Base-by-base conservation (phyloP, 768 basidiomycete genomes). In the Mycena belliarum region DNA sequence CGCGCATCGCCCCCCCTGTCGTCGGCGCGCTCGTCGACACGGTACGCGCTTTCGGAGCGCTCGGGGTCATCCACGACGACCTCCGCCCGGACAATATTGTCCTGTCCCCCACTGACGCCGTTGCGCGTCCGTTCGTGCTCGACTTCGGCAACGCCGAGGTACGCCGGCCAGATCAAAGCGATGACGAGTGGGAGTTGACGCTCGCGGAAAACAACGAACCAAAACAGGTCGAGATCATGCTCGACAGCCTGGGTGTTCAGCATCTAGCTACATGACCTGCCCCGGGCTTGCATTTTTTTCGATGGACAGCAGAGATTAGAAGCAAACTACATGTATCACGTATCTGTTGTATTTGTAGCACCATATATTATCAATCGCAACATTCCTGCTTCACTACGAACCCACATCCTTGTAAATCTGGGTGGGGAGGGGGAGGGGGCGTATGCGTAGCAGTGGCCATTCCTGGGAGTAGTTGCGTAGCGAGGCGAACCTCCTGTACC, bases 1-100 rank as follows among this genome's bases (percentile, higher is more conserved):
- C 56, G 16, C 56, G 59, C 18, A 33, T 64, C 6, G 12, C 49
- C 7, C 38, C 41, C 0, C 6, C 43, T 12, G 43, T 59, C 10
- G 63, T 44, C 14, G 56, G 51, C n/a, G 47, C 47, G 2, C 60
- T 65, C 26, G 18, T 61, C 28, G 63, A 62, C 23, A 65, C 57
- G 11, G 50, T 59, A 12, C 57, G 57, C 29, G 57, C 57, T 2
- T 59, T 62, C 24, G 60, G 54, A n/a, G 26, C 29, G 14, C 44
- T 62, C 16, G 60, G 63, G 15, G 63, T 65, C 32, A 46, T 65
- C 18, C 63, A 65, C 38, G 60, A 62, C 33, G 63, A 62, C 35
- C 48, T 65, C 11, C 48, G 57, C 26, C 26, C 52, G 18, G 63
- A 61, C 21, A 64, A 64, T 37, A 41, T 64, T 18, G 37, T 65